A percentile compares a stretch with the other conserved stretches of the same genome.
phyloP scores from a whole-genome alignment of 768 basidiomycete genomes.

The Suillus plorans region DNA sequence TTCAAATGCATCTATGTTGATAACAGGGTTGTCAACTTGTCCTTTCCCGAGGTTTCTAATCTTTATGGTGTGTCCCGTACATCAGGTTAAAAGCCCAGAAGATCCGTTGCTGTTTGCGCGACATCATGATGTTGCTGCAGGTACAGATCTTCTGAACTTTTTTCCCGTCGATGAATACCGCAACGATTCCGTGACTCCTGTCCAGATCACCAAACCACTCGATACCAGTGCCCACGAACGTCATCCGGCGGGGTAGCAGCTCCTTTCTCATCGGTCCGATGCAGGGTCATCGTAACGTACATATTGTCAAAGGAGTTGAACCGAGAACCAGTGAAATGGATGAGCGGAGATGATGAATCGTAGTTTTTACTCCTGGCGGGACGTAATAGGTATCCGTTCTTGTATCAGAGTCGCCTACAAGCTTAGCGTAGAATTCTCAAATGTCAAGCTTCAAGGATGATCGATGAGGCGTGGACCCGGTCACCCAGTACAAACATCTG shows the following conservation, averaged over 20 bases:
- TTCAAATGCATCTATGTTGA: conserved; percentile 67
- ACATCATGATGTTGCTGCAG: conserved; percentile 27
- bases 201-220: conserved; percentile 75
- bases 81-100: conserved; percentile 60
- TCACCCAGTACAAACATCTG: too few relatives aligned
- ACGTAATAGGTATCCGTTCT: too few relatives aligned
- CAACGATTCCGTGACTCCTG: conserved; percentile 50
- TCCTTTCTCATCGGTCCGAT: conserved; percentile 46
- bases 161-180: conserved; percentile 60
- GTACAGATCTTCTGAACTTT: conserved; percentile 45
- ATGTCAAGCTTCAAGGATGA: too few relatives aligned
- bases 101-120: conserved; percentile 57
- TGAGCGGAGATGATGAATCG: conserved; percentile 65
- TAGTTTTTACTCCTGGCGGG: conserved; percentile 70
- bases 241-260: conserved; percentile 49
- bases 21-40: conserved; percentile 35
- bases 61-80: conserved; percentile 58
- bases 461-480: too few relatives aligned
- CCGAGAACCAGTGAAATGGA: conserved; percentile 66
- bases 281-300: conserved; percentile 51
- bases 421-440: too few relatives aligned
- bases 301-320: conserved; percentile 47
- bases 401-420: too few relatives aligned
- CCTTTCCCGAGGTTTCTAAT: conserved; percentile 55
- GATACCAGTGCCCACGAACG: conserved; percentile 71